Evolutionary conservation across 192 early-diverging fungal genomes (phyloP).

Genomic region (Coemansia sp.): DNA sequence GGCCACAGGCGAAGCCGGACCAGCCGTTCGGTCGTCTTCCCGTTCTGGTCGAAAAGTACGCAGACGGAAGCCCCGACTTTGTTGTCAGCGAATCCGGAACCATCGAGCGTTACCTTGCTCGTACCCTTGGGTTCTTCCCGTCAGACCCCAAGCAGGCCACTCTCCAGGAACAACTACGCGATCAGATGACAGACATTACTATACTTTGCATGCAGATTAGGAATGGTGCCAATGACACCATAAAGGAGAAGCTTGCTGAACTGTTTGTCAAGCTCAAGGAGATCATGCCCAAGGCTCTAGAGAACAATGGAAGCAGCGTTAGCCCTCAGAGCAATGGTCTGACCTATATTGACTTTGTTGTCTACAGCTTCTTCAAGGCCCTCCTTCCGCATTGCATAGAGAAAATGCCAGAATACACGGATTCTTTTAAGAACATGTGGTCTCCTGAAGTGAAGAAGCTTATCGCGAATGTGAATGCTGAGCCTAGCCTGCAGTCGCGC

Average conservation of each 20-base stretch:
- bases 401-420: not conserved
- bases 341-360: conserved; percentile 46
- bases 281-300: conserved; percentile 42
- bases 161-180: conserved; percentile 38
- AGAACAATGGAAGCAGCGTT: conserved; percentile 56
- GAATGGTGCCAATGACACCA: not conserved
- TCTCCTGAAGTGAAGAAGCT: not conserved
- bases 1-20: conserved; percentile 54
- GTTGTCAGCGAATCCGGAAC: conserved; percentile 44
- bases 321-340: conserved; percentile 45
- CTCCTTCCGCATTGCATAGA: not conserved
- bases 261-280: conserved; percentile 26
- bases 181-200: conserved; percentile 16
- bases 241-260: conserved; percentile 11
- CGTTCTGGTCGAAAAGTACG: conserved; percentile 49
- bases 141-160: conserved; percentile 35
- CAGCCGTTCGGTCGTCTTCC: conserved; percentile 59
- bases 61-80: conserved; percentile 36
- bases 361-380: conserved; percentile 22
- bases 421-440: not conserved
- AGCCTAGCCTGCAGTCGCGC: not conserved
- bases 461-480: not conserved
- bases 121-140: conserved; percentile 44
- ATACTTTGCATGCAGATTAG: not conserved
- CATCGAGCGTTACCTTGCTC: conserved; percentile 58